Conservation (phyloP, 306 rosid species). For the Spatholobus suberectus region DNA sequence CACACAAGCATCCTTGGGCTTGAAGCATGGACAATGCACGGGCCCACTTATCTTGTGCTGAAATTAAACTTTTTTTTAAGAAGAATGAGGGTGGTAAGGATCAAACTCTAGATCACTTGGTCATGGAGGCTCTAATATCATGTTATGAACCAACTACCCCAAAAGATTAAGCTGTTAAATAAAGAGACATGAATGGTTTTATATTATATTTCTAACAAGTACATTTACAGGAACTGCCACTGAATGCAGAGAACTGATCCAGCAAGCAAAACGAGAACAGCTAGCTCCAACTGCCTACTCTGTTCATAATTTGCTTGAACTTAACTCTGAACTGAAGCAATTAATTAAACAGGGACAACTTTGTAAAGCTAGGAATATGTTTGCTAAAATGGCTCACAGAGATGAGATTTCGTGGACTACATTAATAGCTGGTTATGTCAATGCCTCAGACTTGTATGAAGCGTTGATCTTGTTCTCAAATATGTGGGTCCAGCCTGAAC, state of each 20-base stretch:
- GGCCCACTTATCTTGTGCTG: neutral
- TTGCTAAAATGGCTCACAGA: conserved; percentile 59
- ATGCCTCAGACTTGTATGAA: conserved; percentile 47
- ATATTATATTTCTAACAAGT: neutral
- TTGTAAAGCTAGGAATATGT: conserved; percentile 57
- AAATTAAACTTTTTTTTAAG: neutral
- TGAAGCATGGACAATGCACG: neutral
- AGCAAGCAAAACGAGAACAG: conserved; percentile 35
- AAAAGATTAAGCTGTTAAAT: neutral
- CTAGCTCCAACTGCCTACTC: conserved; percentile 30
- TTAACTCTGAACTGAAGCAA: conserved; percentile 63
- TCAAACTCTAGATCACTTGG: neutral
- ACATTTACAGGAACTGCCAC: conserved; percentile 46
- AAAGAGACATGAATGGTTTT: neutral
- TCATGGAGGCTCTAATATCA: neutral
- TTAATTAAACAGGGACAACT: conserved; percentile 56
- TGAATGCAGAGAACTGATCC: conserved; percentile 35
- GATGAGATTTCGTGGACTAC: conserved; percentile 73
- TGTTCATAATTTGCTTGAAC: conserved; percentile 47
- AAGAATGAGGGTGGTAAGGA: neutral
- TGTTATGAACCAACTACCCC: neutral
- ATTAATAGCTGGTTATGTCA: conserved; percentile 61
- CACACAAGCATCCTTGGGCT: neutral
- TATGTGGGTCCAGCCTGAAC: conserved; percentile 58
- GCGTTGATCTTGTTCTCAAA: conserved; percentile 64